phyloP scores from a whole-genome alignment of 1,139 yeast genomes.

The Kodamaea anthophila region DNA sequence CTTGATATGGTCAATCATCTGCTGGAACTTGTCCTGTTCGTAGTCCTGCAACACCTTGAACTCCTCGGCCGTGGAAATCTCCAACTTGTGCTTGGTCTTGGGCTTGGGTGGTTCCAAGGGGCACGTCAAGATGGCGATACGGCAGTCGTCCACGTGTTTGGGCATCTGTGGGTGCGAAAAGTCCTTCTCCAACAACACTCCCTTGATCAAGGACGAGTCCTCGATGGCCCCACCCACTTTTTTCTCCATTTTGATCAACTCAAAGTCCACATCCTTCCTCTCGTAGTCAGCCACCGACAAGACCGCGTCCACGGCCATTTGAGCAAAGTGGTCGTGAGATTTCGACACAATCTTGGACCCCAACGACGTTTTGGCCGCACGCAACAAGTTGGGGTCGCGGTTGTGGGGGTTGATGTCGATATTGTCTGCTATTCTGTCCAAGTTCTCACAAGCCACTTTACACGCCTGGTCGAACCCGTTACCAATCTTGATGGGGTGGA shows the following conservation, averaged over 20 bases:
- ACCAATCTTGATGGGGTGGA: slow-evolving; percentile 94
- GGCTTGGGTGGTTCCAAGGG: slow-evolving; percentile 99
- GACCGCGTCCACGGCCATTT: slow-evolving; percentile 97
- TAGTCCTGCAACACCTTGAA: slow-evolving; percentile 84
- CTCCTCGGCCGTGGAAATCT: slow-evolving; percentile 87
- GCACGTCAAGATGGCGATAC: slow-evolving; percentile 91
- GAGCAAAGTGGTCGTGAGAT: slow-evolving; percentile 87
- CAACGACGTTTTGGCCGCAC: slow-evolving; percentile 90
- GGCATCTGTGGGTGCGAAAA: slow-evolving; percentile 99
- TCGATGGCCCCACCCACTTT: slow-evolving; percentile 92
- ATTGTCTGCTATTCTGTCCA: slow-evolving; percentile 68
- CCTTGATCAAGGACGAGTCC: slow-evolving; percentile 78
- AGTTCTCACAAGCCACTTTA: slow-evolving; percentile 73
- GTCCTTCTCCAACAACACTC: slow-evolving; percentile 92
- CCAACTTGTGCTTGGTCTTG: slow-evolving; percentile 95
- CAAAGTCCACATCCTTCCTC: slow-evolving; percentile 94
- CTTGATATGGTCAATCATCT: slow-evolving; percentile 86
- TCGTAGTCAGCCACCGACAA: slow-evolving; percentile 86
- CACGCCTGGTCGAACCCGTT: slow-evolving; percentile 98
- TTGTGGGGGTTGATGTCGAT: slow-evolving; percentile 47
- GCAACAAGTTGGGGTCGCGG: slow-evolving; percentile 53
- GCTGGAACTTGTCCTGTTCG: slow-evolving; percentile 84
- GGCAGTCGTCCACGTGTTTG: slow-evolving; percentile 69
- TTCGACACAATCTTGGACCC: slow-evolving; percentile 96
- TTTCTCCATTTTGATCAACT: slow-evolving; percentile 89